Evolutionary conservation across 2,329 filamentous ascomycete species (phyloP), one percentile per base, ranked within the genome.

Genomic region (Trichoderma citrinoviride): DNA sequence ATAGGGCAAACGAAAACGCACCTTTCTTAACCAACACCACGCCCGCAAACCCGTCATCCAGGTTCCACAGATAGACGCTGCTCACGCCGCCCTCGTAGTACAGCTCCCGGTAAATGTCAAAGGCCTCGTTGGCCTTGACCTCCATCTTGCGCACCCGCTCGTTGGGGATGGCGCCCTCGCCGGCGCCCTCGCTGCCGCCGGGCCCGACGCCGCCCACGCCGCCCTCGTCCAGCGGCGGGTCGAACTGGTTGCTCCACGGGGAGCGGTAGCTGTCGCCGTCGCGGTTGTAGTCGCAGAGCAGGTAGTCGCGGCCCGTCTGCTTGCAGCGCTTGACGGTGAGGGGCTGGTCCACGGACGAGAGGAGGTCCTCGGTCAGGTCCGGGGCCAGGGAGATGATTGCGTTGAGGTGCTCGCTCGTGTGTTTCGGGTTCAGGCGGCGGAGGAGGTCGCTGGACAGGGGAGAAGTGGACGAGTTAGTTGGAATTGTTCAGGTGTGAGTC

Each of bases 271-370:
- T 96, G 81, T 97, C 94, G 68, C 95, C 95, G 79, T 99, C 95
- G 69, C 95, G 93, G 85, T 99, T 99, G 85, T 99, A 99, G 85
- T 99, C 95, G 84, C 95, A 99, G 74, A 97, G 90, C 58, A 99
- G 87, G 82, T 97, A 99, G 80, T 98, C 95, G 71, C 94, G 91
- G 72, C 93, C 92, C 37, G 92, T 90, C 79, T 93, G 91, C 71
- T 87, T 87, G 83, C 95, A 98, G 70, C 91, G 90, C 72, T 90
- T 89, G 68, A 96, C 86, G 66, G 90, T 88, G 65, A 99, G 89
- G 25, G 95, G 95, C 78, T 98, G 94, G 79, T 99, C 95, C 72
- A 99, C 95, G 25, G 94, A 97, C 70, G 94, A 95, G 70, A 99
- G 92, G 49, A 99, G 92, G 77, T 99, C 95, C 83, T 99, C 95